Conservation (phyloP, 2,329 filamentous ascomycete genomes). For the Diaporthe destruens region DNA sequence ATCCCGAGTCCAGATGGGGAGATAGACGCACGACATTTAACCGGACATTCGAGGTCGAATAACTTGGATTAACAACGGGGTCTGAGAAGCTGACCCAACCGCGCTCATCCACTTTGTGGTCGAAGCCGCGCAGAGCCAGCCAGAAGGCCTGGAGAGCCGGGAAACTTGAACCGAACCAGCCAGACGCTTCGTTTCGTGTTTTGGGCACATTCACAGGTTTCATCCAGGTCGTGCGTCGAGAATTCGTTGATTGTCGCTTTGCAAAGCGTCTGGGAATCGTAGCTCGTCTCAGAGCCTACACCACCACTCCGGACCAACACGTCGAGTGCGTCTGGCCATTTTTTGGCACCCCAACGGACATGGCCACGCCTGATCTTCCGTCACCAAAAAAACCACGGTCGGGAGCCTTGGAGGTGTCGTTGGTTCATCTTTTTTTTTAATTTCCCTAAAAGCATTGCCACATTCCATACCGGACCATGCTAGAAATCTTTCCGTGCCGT, state of each 20-base stretch:
- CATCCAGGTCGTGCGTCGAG: not conserved
- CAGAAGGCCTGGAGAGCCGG: too few relatives aligned
- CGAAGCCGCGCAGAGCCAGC: not conserved
- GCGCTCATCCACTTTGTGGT: not conserved
- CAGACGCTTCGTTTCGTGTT: not conserved
- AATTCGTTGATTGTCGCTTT: constrained; percentile 39
- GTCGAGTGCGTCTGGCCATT: constrained; percentile 24
- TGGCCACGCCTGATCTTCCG: constrained; percentile 38
- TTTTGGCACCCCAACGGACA: constrained; percentile 25
- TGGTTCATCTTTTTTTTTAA: constrained; percentile 48
- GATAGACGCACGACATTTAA: not conserved
- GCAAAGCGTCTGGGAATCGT: constrained; percentile 25
- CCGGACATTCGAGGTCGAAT: not conserved
- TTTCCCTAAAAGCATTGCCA: constrained; percentile 51
- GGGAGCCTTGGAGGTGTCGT: constrained; percentile 43
- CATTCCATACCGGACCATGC: constrained; percentile 51
- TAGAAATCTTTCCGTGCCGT: constrained; percentile 52
- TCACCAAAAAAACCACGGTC: constrained; percentile 33
- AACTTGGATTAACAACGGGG: not conserved
- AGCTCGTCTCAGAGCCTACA: constrained; percentile 13
- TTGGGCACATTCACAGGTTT: constrained; percentile 22
- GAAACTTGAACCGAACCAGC: not conserved
- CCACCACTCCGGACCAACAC: constrained; percentile 20
- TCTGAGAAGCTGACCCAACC: not conserved
- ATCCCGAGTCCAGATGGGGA: not conserved